phyloP scores from a whole-genome alignment of 164 flowering plant genomes.

The Vitis rotundifolia region DNA sequence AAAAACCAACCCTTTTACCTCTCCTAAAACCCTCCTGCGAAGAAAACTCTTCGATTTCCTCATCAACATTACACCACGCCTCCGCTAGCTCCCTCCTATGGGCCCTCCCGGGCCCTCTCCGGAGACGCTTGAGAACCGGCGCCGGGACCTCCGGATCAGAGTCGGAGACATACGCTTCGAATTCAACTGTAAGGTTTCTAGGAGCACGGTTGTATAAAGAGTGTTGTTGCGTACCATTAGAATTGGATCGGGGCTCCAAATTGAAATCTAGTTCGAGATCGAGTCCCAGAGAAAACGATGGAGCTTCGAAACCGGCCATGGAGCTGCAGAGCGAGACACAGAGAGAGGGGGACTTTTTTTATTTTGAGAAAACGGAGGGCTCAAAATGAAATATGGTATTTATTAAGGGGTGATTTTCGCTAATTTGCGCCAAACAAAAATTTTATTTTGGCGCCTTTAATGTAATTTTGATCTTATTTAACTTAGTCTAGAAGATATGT shows the following conservation, averaged over 20 bases:
- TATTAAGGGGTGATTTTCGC: background rate
- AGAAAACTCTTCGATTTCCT: slow-evolving; percentile 81
- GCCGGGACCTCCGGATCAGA: slow-evolving; percentile 37
- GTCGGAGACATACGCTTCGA: slow-evolving; percentile 27
- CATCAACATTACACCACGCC: slow-evolving; percentile 34
- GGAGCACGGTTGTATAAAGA: too few species aligned
- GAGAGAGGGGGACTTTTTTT: background rate
- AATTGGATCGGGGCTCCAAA: slow-evolving; percentile 24
- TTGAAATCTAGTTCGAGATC: slow-evolving; percentile 60
- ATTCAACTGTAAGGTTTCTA: background rate
- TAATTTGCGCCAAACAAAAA: too few species aligned
- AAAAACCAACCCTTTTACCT: slow-evolving; percentile 26
- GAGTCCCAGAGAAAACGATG: slow-evolving; percentile 84
- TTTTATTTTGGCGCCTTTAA: too few species aligned
- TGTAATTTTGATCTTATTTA: too few species aligned
- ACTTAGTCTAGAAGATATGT: too few species aligned
- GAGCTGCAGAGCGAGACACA: background rate
- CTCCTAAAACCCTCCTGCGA: slow-evolving; percentile 41
- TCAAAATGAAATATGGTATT: too few species aligned
- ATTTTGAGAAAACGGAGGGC: background rate
- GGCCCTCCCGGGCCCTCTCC: slow-evolving; percentile 28
- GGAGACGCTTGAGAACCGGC: slow-evolving; percentile 47
- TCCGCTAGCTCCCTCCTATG: slow-evolving; percentile 1
- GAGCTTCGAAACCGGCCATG: slow-evolving; percentile 67
- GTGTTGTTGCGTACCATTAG: too few species aligned